Evolutionary conservation across 2,329 filamentous ascomycete species (phyloP), one percentile per base, ranked within the genome.

Genomic region (Kalmusia sp.): DNA sequence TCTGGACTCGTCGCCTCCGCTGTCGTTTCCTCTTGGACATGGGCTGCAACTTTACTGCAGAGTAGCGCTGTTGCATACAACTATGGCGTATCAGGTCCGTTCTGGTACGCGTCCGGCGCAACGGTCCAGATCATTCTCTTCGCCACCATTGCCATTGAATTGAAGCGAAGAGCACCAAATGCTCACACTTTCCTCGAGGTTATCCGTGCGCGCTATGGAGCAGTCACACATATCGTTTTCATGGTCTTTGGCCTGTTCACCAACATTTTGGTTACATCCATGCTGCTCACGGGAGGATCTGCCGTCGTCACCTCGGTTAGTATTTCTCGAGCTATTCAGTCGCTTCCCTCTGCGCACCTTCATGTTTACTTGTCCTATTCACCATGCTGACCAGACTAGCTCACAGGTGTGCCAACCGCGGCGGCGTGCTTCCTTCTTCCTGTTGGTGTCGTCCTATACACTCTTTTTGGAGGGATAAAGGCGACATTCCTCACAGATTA

Each of bases 1-100:
- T 92, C 91, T 7, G 93, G 92, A 37, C 81, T 96, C 12, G 91
- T 96, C 0, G 90, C 91, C 9, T 90, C 91, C 4, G 92, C 92
- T 14, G 92, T 96, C n/a, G 91, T 96, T 3, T 93, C 89, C 14
- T 92, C 89, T 4, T 96, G 93, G 92, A 96, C 92, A 0, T 96
- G 92, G 92, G 92, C 91, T 0, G 92, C 91, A 19, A 95, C 91
- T 0, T 79, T 93, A 1, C 80, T 95, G 2, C 91, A 95, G 68
- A 90, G 86, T 1, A 88, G 90, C 1, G 85, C 87, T n/a, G 89
- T 96, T 15, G 91, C 90, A 57, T 96, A 96, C 73, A 81, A 85
- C 57, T 93, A 93, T 69, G 86, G 86, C 44, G 83, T 88, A 40
- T 86, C 83, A 2, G 87, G 86, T 1, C 85, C 86, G 1, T 88